A percentile compares a stretch with the other conserved stretches of the same genome.
These are phyloP conservation scores for Immersiella caudata DNA, from an alignment of 495 filamentous ascomycete genomes.

Conservation along the genomic window DNA sequence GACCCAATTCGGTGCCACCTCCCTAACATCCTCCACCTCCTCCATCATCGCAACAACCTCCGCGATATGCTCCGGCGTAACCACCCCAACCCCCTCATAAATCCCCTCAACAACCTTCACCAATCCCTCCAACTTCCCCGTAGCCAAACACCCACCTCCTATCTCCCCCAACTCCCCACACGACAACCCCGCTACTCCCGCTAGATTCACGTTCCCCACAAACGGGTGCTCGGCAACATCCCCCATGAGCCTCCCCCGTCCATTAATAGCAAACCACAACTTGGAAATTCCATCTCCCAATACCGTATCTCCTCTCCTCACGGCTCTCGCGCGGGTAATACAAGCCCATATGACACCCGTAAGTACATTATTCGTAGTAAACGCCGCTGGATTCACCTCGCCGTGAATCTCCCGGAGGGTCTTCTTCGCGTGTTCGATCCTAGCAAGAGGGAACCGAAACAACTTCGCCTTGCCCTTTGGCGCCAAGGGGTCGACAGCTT, in stretches of 20 bases:
- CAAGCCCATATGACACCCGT: conserved; percentile 7
- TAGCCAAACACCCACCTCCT: background rate
- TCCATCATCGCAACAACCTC: conserved; percentile 9
- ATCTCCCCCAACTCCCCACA: background rate
- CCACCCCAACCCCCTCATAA: background rate
- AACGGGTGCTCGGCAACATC: background rate
- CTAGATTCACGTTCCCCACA: conserved; percentile 10
- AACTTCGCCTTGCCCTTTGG: background rate
- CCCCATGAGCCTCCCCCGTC: background rate
- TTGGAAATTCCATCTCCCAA: background rate
- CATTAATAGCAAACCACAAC: conserved; percentile 13
- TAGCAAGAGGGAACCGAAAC: background rate
- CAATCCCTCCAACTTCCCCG: background rate
- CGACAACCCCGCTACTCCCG: background rate
- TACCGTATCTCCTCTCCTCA: background rate
- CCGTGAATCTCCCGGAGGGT: background rate
- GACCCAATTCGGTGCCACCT: background rate
- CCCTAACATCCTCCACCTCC: background rate
- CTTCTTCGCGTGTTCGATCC: background rate
- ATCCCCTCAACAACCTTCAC: background rate
- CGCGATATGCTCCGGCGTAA: conserved; percentile 8
- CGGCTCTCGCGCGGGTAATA: background rate
- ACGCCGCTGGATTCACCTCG: background rate
- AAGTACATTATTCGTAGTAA: conserved; percentile 12
- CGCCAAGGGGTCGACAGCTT: background rate